Evolutionary conservation across 2,329 filamentous ascomycete species (phyloP).

Genomic region (Colletotrichum shisoi): DNA sequence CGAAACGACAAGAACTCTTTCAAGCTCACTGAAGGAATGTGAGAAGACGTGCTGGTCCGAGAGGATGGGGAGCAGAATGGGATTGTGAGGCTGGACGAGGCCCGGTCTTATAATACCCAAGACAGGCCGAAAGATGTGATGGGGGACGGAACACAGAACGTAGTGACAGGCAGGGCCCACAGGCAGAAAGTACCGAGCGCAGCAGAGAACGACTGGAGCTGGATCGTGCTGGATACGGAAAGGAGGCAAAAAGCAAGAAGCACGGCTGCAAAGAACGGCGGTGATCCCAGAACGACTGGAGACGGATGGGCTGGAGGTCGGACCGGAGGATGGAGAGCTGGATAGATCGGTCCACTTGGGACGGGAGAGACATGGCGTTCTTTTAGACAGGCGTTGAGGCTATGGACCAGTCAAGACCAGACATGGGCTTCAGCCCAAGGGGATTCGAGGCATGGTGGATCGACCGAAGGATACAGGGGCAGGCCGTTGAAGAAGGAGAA

Average conservation of each 20-base stretch:
- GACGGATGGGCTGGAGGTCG: constrained; percentile 41
- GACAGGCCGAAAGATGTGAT: constrained; percentile 27
- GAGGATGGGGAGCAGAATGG: constrained; percentile 32
- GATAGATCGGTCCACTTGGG: constrained; percentile 39
- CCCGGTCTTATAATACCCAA: constrained; percentile 39
- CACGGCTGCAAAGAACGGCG: constrained; percentile 49
- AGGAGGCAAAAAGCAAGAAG: constrained; percentile 42
- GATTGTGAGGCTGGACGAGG: constrained; percentile 36
- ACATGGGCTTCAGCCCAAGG: constrained; percentile 47
- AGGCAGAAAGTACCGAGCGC: constrained; percentile 32
- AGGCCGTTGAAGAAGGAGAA: constrained; percentile 39
- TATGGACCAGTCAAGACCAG: constrained; percentile 48
- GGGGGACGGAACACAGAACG: constrained; percentile 22
- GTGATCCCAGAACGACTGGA: constrained; percentile 48
- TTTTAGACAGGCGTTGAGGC: constrained; percentile 43
- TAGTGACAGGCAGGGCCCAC: constrained; percentile 36
- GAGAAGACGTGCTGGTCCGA: constrained; percentile 39
- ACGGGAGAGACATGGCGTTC: constrained; percentile 40
- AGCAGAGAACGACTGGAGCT: constrained; percentile 32
- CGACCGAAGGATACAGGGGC: constrained; percentile 46
- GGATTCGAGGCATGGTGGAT: constrained; percentile 53
- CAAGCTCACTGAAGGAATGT: constrained; percentile 41
- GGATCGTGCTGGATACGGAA: constrained; percentile 39
- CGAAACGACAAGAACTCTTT: constrained; percentile 39
- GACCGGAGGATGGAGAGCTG: constrained; percentile 37